A percentile compares a stretch with the other conserved stretches of the same genome.
Evolutionary conservation across 1,139 yeast species (phyloP).

Genomic region (Geotrichum histeridarum): DNA sequence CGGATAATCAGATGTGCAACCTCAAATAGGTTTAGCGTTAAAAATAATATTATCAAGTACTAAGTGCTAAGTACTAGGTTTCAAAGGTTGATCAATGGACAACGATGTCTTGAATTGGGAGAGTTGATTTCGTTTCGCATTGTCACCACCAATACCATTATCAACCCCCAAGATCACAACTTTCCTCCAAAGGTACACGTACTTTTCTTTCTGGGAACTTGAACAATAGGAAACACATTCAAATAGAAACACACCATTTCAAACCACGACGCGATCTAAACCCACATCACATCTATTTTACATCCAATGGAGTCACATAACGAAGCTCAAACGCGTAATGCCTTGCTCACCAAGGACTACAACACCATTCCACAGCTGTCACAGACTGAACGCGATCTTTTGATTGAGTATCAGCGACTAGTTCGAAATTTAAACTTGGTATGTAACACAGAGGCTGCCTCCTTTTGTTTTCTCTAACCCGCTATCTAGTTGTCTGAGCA

Average conservation of each 20-base stretch:
- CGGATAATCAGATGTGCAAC: neutral
- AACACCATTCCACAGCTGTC: constrained; percentile 16
- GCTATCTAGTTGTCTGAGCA: constrained; percentile 26
- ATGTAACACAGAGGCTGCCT: constrained; percentile 18
- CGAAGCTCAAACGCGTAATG: constrained; percentile 11
- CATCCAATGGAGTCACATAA: constrained; percentile 4
- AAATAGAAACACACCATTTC: no score
- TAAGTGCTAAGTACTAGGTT: neutral
- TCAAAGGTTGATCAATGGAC: neutral
- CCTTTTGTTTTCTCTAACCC: neutral
- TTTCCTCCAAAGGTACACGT: no score
- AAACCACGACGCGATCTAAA: no score
- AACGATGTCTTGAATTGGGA: neutral
- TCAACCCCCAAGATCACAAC: neutral
- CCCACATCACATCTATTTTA: no score
- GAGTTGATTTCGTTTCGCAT: neutral
- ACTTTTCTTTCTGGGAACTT: no score
- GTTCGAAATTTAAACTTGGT: constrained; percentile 30
- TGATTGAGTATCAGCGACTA: constrained; percentile 33
- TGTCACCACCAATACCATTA: neutral
- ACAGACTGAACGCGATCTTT: constrained; percentile 29
- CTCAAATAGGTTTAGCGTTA: neutral
- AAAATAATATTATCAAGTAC: neutral
- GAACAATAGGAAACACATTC: no score
- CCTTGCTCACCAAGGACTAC: constrained; percentile 15